Conservation (phyloP, 2,329 filamentous ascomycete genomes). For the Akanthomyces muscarius region DNA sequence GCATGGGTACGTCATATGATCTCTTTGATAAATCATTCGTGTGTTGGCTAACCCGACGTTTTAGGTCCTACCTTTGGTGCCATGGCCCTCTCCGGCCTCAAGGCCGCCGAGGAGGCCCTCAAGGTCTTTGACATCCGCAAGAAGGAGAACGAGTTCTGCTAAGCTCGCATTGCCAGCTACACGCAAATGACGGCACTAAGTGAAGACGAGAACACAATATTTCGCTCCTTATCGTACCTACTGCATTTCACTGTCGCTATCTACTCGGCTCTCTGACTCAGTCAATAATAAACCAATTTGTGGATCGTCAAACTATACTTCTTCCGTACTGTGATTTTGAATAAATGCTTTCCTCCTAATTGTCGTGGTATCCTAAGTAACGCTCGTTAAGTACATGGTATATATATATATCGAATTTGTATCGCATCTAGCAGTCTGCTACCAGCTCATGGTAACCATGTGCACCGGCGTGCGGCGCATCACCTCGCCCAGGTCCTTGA, state of each 20-base stretch:
- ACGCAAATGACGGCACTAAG: not conserved
- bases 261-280: not conserved
- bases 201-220: slow-evolving; percentile 1
- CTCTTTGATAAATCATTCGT: not conserved
- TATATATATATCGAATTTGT: not conserved
- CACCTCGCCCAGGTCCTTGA: slow-evolving; percentile 3
- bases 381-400: not conserved
- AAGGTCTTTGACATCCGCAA: slow-evolving; percentile 73
- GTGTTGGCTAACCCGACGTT: not conserved
- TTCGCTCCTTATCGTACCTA: not conserved
- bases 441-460: slow-evolving; percentile 10
- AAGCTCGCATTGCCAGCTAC: slow-evolving; percentile 19
- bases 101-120: slow-evolving; percentile 84
- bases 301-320: not conserved
- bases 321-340: not conserved
- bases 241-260: slow-evolving; percentile 12
- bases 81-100: slow-evolving; percentile 83
- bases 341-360: not conserved
- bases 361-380: not conserved
- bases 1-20: slow-evolving; percentile 60
- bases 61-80: slow-evolving; percentile 74
- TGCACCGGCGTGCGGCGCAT: slow-evolving; percentile 6
- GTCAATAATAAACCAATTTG: not conserved
- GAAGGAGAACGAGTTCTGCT: slow-evolving; percentile 68
- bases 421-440: not conserved